Evolutionary conservation across 2,329 filamentous ascomycete species (phyloP).

Genomic region (Paecilomyces formosus): DNA sequence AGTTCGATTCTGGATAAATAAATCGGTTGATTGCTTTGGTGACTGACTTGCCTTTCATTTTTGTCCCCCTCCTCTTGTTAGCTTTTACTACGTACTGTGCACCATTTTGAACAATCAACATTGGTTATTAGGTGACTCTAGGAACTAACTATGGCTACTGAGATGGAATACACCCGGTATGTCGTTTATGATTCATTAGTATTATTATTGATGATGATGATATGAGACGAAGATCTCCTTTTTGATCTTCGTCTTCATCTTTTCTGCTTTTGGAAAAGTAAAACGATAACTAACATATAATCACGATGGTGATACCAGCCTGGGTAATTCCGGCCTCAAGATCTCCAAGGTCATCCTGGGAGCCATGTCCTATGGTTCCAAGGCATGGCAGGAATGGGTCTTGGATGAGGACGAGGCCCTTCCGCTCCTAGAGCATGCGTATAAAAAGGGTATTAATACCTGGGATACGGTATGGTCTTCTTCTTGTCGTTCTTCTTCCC

Average conservation of each 20-base stretch:
- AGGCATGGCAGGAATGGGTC: conserved; percentile 30
- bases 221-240: not conserved
- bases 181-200: not conserved
- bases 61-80: not conserved
- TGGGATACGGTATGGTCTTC: conserved; percentile 31
- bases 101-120: too few relatives aligned
- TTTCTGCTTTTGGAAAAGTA: not conserved
- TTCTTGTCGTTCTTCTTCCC: not conserved
- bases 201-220: too few relatives aligned
- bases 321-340: conserved; percentile 49
- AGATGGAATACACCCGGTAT: conserved; percentile 27
- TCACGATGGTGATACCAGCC: conserved; percentile 11
- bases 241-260: not conserved
- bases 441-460: conserved; percentile 32
- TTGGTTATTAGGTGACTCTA: too few relatives aligned
- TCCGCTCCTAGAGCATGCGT: conserved; percentile 26
- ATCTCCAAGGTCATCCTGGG: conserved; percentile 53
- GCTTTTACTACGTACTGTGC: too few relatives aligned
- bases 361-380: conserved; percentile 42
- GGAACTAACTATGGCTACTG: not conserved
- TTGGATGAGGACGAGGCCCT: conserved; percentile 29
- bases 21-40: too few relatives aligned
- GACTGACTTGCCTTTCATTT: not conserved
- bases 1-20: too few relatives aligned
- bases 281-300: conserved; percentile 1